A percentile compares a stretch with the other conserved stretches of the same genome.
Conservation (phyloP, 306 rosid genomes). For the Prunus kanzakura region DNA sequence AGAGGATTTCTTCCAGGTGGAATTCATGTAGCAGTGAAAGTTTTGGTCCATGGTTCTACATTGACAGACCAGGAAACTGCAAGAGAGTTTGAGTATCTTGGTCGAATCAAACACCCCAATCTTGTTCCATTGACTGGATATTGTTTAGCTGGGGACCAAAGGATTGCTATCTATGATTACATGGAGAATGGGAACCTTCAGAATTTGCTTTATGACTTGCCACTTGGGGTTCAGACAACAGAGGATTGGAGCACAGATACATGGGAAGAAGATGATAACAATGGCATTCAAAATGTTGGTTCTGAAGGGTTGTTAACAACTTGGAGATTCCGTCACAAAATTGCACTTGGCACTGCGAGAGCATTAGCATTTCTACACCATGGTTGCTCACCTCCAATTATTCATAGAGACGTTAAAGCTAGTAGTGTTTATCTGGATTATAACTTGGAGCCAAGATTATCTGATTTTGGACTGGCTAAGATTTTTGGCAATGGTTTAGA, state of each 20-base stretch:
- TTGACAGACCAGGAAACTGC: constrained; percentile 89
- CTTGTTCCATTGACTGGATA: constrained; percentile 95
- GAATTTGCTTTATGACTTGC: constrained; percentile 91
- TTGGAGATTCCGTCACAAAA: constrained; percentile 90
- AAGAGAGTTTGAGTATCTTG: constrained; percentile 91
- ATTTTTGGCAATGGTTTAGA: constrained; percentile 78
- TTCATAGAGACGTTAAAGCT: constrained; percentile 87
- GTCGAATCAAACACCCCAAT: constrained; percentile 92
- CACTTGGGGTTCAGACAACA: constrained; percentile 81
- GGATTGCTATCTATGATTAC: constrained; percentile 93
- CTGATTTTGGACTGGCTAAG: constrained; percentile 94
- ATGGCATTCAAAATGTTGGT: constrained; percentile 69
- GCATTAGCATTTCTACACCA: constrained; percentile 95
- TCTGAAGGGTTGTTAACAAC: constrained; percentile 79
- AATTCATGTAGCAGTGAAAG: constrained; percentile 91
- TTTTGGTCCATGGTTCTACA: constrained; percentile 86
- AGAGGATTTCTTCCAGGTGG: constrained; percentile 92
- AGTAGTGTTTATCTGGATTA: constrained; percentile 90
- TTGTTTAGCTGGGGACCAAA: constrained; percentile 97
- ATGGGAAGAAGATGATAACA: constrained; percentile 70
- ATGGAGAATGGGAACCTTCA: constrained; percentile 99
- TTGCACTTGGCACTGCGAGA: constrained; percentile 89
- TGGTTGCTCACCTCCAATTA: constrained; percentile 97
- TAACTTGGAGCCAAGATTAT: constrained; percentile 85
- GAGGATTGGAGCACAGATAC: constrained; percentile 97